Evolutionary conservation across 2,329 filamentous ascomycete genomes (phyloP).

Genomic region (Phoma herbarum): DNA sequence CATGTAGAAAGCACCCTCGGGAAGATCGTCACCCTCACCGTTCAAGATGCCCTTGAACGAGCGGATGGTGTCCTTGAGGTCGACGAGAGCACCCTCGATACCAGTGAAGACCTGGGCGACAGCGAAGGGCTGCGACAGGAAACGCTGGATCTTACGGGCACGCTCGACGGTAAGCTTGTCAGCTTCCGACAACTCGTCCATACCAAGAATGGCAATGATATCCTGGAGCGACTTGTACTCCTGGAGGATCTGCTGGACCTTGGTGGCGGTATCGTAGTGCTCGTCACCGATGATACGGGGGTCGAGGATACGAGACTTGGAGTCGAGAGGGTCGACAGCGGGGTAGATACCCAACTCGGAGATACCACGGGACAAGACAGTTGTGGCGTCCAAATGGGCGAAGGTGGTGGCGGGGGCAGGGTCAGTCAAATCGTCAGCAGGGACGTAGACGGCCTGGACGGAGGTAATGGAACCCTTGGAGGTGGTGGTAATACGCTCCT

Average conservation of each 20-base stretch:
- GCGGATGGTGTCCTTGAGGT: constrained; percentile 97
- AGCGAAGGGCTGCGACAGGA: constrained; percentile 99
- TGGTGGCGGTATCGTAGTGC: constrained; percentile 93
- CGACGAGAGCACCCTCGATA: constrained; percentile 96
- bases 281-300: constrained; percentile 98
- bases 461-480: constrained; percentile 99
- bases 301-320: constrained; percentile 99
- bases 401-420: constrained; percentile 99
- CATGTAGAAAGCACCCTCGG: constrained; percentile 97
- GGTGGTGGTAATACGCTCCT: constrained; percentile 99
- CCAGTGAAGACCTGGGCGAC: constrained; percentile 85
- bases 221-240: constrained; percentile 99
- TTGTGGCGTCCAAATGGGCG: constrained; percentile 99
- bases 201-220: constrained; percentile 99
- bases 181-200: constrained; percentile 99
- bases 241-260: constrained; percentile 99
- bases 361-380: constrained; percentile 99
- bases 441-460: constrained; percentile 99
- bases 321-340: constrained; percentile 99
- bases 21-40: constrained; percentile 95
- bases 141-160: constrained; percentile 99
- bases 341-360: constrained; percentile 99
- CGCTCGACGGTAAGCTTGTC: constrained; percentile 99
- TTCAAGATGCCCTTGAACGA: constrained; percentile 97
- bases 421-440: constrained; percentile 99